Evolutionary conservation across 192 early-diverging fungal genomes (phyloP).

Genomic region (Podila minutissima): DNA sequence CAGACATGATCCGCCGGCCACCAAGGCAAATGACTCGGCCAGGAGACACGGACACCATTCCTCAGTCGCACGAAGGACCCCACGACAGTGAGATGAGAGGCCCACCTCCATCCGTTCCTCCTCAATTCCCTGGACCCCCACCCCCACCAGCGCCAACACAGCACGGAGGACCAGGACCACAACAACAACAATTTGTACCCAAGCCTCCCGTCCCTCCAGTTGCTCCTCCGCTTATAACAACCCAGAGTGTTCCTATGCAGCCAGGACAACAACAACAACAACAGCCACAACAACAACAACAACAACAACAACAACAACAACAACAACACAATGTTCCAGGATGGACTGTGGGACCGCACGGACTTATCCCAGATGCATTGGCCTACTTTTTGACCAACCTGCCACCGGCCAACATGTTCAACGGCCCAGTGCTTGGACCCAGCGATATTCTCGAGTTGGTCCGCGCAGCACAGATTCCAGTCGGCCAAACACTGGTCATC

Average conservation of each 20-base stretch:
- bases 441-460: conserved; percentile 56
- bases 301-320: neutral
- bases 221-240: conserved; percentile 20
- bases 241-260: conserved; percentile 7
- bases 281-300: neutral
- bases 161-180: conserved; percentile 16
- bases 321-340: conserved; percentile 9
- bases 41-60: conserved; percentile 43
- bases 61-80: conserved; percentile 17
- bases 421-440: conserved; percentile 54
- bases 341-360: conserved; percentile 48
- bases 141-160: conserved; percentile 1
- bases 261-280: neutral
- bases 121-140: neutral
- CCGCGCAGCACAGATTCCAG: conserved; percentile 51
- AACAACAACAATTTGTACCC: conserved; percentile 9
- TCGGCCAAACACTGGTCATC: conserved; percentile 31
- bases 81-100: conserved; percentile 31
- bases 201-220: conserved; percentile 23
- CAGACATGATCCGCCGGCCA: conserved; percentile 42
- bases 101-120: conserved; percentile 1
- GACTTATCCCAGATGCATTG: conserved; percentile 55
- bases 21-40: conserved; percentile 7
- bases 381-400: conserved; percentile 57
- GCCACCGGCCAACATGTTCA: conserved; percentile 53